Evolutionary conservation across 345 rosid species (phyloP), one percentile per base, ranked within the genome.

Genomic region (Bruguiera sexangula): DNA sequence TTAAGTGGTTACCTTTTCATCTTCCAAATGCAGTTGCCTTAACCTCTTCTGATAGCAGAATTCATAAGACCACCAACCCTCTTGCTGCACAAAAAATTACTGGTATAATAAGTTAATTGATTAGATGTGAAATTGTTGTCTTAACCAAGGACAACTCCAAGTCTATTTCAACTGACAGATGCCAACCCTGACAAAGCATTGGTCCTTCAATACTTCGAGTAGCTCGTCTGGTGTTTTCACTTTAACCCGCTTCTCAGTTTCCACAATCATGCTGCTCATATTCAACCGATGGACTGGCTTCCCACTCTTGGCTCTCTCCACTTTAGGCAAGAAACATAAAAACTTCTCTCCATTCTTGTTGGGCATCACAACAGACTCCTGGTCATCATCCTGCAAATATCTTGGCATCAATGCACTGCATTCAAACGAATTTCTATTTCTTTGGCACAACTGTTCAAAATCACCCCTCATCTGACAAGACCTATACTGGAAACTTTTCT

Each of bases 41-140:
- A 92, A 72, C 67, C 24, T 43, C 69, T 73, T 77, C 50, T 75
- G 83, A 73, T 88, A 88, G 84, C 99, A 95, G 80, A 92, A 90
- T 76, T 92, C 97, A 77, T 91, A 95, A 11, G 92, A 84, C 97
- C 99, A 92, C 99, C 99, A 95, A 83, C 96, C 96, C 67, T 92
- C 99, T 91, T 92, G 96, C 97, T 91, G 89, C 87, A 82, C 5
- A 60, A 57, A 66, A 66, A 50, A 32, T 19, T 50, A 26, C 46
- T n/a, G 54, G 36, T 16, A 48, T 22, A 36, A 60, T 29, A 65
- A 56, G 16, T 15, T 27, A 19, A 50, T 6, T 18, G 53, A 29
- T 55, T 15, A 54, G 19, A 43, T 43, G 3, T 13, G 19, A 43
- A 43, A 43, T 43, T 43, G 50, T 43, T 43, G 19, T 43, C 18